These are phyloP conservation scores for Ogataea philodendri DNA, from an alignment of 805 yeast species.

Conservation along the genomic window DNA sequence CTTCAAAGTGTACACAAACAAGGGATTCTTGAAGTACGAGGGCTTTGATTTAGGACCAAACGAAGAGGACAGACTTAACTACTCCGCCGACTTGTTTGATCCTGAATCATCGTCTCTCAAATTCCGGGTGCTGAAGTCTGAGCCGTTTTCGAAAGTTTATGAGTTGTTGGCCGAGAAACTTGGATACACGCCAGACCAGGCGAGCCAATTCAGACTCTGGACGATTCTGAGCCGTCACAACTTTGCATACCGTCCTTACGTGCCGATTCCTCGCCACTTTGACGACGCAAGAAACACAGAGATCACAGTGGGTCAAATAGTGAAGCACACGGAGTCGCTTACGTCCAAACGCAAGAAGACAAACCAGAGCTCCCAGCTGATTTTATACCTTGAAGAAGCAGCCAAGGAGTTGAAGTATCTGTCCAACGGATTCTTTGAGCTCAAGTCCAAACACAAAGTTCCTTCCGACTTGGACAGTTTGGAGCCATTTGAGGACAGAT, in stretches of 20 bases:
- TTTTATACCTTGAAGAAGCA: constrained; percentile 66
- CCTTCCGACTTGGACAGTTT: constrained; percentile 6
- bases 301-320: constrained; percentile 50
- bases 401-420: constrained; percentile 39
- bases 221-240: constrained; percentile 65
- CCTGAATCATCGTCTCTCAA: constrained; percentile 46
- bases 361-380: constrained; percentile 43
- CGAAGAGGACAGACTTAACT: constrained; percentile 42
- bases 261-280: constrained; percentile 33
- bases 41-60: constrained; percentile 81
- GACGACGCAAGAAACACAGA: constrained; percentile 30
- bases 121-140: constrained; percentile 55
- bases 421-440: constrained; percentile 24
- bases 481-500: constrained; percentile 12
- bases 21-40: constrained; percentile 55
- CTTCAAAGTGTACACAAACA: constrained; percentile 53
- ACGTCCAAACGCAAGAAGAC: constrained; percentile 35
- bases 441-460: constrained; percentile 10
- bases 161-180: constrained; percentile 47
- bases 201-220: constrained; percentile 54
- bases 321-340: constrained; percentile 35
- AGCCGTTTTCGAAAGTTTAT: constrained; percentile 49
- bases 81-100: constrained; percentile 48
- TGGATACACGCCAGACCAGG: constrained; percentile 31
- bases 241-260: constrained; percentile 64